These are phyloP conservation scores for Exophiala lecanii-corni DNA, from an alignment of 2,329 filamentous ascomycete species.

Conservation along the genomic window DNA sequence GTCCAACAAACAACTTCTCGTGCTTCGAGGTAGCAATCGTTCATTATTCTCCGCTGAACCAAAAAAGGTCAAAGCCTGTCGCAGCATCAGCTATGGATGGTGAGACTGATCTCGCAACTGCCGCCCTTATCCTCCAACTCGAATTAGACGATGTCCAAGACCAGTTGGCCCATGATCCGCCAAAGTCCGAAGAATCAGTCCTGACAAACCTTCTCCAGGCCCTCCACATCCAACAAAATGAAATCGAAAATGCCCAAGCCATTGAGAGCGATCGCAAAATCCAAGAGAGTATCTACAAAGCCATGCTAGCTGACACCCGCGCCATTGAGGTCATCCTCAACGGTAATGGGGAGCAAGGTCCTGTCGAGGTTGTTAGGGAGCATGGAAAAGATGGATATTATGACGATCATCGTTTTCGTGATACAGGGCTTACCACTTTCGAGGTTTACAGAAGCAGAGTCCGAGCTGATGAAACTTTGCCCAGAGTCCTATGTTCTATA, in stretches of 20 bases:
- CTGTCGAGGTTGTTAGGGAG: too few species aligned
- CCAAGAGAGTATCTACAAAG: slow-evolving; percentile 14
- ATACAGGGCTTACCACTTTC: slow-evolving; percentile 4
- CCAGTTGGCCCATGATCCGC: too few species aligned
- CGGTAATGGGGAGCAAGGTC: too few species aligned
- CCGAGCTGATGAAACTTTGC: slow-evolving; percentile 5
- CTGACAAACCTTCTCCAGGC: background rate
- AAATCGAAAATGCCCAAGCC: background rate
- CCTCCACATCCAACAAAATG: slow-evolving; percentile 5
- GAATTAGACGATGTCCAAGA: too few species aligned
- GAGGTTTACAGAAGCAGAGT: slow-evolving; percentile 6
- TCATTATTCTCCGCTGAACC: too few species aligned
- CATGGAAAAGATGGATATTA: slow-evolving; percentile 7
- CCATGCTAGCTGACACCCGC: slow-evolving; percentile 12
- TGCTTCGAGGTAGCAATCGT: too few species aligned
- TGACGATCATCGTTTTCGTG: slow-evolving; percentile 7
- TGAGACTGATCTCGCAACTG: too few species aligned
- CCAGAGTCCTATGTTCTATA: slow-evolving; percentile 5
- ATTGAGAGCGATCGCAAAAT: slow-evolving; percentile 2
- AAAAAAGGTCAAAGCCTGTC: slow-evolving; percentile 1
- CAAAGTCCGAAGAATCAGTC: too few species aligned
- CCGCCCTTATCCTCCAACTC: too few species aligned
- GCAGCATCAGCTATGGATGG: too few species aligned
- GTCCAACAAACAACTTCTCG: too few species aligned
- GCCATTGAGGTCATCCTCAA: slow-evolving; percentile 5